Percentiles rank a stretch among this genome's conserved stretches.
Conservation (phyloP, 768 basidiomycete species). For the Xerocomellus intermedius region DNA sequence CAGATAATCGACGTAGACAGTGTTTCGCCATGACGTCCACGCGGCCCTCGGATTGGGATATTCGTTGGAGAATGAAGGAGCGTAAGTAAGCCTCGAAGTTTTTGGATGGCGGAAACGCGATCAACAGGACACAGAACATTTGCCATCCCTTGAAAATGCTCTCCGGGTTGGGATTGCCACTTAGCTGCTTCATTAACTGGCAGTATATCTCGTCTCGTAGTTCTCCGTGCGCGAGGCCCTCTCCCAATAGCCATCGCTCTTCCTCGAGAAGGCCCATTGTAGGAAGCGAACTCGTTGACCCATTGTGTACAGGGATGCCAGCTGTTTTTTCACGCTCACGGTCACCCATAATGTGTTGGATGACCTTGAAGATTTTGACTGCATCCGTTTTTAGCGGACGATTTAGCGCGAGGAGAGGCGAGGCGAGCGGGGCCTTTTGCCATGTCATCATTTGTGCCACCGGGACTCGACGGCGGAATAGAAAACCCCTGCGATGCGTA, state of each 20-base stretch:
- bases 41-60: slow-evolving; percentile 65
- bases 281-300: slow-evolving; percentile 42
- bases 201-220: slow-evolving; percentile 93
- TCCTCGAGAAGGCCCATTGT: slow-evolving; percentile 66
- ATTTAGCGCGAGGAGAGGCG: slow-evolving; percentile 73
- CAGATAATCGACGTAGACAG: slow-evolving; percentile 73
- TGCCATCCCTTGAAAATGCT: slow-evolving; percentile 93
- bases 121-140: slow-evolving; percentile 83
- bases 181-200: slow-evolving; percentile 90
- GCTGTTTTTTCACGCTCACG: slow-evolving; percentile 67
- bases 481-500: slow-evolving; percentile 84
- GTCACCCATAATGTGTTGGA: slow-evolving; percentile 94
- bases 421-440: slow-evolving; percentile 76
- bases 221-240: slow-evolving; percentile 78
- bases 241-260: slow-evolving; percentile 80
- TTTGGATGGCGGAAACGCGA: slow-evolving; percentile 91
- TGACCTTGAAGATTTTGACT: slow-evolving; percentile 80
- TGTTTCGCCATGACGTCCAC: slow-evolving; percentile 91
- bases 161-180: slow-evolving; percentile 78
- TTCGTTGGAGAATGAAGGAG: slow-evolving; percentile 74
- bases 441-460: slow-evolving; percentile 87
- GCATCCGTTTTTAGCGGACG: slow-evolving; percentile 71
- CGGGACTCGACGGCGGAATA: slow-evolving; percentile 79
- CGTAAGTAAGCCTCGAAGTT: slow-evolving; percentile 85
- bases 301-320: slow-evolving; percentile 45